These are phyloP conservation scores for Trichophyton equinum DNA, from an alignment of 2,329 filamentous ascomycete species.

Conservation along the genomic window DNA sequence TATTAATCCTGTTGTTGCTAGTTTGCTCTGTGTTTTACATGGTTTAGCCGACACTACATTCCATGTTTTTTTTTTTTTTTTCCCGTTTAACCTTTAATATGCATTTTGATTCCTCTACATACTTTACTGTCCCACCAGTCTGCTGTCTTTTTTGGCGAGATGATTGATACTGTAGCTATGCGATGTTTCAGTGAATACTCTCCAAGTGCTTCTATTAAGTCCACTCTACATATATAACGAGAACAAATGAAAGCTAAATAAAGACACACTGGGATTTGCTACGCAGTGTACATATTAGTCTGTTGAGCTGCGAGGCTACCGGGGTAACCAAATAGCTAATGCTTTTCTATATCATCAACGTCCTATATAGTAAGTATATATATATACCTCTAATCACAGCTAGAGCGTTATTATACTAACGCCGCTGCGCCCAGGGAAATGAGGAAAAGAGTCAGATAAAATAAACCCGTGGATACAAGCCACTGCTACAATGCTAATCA, in stretches of 20 bases:
- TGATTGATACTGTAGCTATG: neutral
- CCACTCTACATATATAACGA: neutral
- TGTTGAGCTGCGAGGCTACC: neutral
- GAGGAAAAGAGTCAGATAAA: neutral
- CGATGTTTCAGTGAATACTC: neutral
- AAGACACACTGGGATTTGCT: neutral
- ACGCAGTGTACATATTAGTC: neutral
- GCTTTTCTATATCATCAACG: neutral
- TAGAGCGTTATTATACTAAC: neutral
- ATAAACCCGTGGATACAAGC: neutral
- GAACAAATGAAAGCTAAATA: neutral
- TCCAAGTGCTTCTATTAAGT: neutral
- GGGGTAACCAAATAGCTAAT: neutral
- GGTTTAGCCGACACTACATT: neutral
- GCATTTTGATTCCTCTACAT: neutral
- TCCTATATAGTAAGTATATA: neutral
- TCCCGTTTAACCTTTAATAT: neutral
- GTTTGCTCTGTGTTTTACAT: neutral
- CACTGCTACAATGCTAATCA: neutral
- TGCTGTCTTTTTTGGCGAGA: neutral
- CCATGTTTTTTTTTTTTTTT: neutral
- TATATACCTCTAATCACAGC: neutral
- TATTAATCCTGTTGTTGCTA: neutral
- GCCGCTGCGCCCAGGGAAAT: neutral
- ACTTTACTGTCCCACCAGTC: neutral